Evolutionary conservation across 148 eudicot genomes (phyloP), one percentile per base, ranked within the genome.

Genomic region (Arbutus unedo): DNA sequence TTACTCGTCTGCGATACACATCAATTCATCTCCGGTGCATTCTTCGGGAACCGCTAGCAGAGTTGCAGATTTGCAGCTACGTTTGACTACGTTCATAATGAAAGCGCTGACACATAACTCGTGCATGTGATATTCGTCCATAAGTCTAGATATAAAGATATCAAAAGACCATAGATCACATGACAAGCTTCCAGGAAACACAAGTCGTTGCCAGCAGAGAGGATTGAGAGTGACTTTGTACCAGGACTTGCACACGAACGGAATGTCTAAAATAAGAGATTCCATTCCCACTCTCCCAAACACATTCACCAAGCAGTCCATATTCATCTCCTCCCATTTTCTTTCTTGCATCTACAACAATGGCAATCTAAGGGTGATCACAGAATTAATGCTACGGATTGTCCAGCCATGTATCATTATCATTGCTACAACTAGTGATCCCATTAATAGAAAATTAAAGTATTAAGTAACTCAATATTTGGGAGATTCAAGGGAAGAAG

Each of bases 271-370:
- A 5, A 43, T 9, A 3, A 71, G 74, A 2, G 50, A 71, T 43
- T 71, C 74, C 3, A 71, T 43, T 71, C 74, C 74, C 47, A 43
- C 74, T 71, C 74, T 16, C n/a, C 74, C 10, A 71, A 71, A 2
- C n/a, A 71, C 21, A 71, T 71, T 43, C 49, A 41, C 74, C 74
- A 71, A 43, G 74, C 74, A 71, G 16, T 71, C 48, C 48, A 38
- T 38, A 14, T 71, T 6, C 21, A 71, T 5, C 2, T 71, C 74
- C 48, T 71, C 21, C 74, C 47, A 71, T 6, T 71, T 71, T 71
- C 18, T 5, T 2, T 6, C 25, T 19, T n/a, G 31, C 67, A 62
- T 62, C 67, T 62, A n/a, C 60, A 56, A 14, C 4, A 56, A 56
- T 15, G 54, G 54, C 54, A 50, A 50, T 8, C 54, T 11, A 50